Percentiles rank a stretch among this genome's conserved stretches.
These are phyloP conservation scores for Zygosaccharomyces rouxii DNA, from an alignment of 805 yeast genomes.

Conservation along the genomic window DNA sequence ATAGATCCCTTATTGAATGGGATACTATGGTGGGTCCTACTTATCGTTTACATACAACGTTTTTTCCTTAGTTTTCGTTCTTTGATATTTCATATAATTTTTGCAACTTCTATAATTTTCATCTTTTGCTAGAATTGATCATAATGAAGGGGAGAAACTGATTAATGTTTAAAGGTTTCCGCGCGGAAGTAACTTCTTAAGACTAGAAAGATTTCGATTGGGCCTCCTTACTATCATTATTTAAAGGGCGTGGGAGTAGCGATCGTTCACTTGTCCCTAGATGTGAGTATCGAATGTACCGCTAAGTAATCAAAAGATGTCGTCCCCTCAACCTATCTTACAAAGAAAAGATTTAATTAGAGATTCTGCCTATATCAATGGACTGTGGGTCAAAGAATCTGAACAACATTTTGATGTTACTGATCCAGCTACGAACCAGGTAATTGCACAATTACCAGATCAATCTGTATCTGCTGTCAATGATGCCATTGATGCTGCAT, in stretches of 20 bases:
- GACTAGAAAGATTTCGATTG: background rate
- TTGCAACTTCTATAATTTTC: background rate
- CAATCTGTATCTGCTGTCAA: constrained; percentile 58
- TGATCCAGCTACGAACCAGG: constrained; percentile 70
- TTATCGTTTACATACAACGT: too few species aligned
- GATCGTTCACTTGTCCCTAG: background rate
- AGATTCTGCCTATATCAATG: constrained; percentile 65
- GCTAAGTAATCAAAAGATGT: constrained; percentile 3
- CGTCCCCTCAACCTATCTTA: constrained; percentile 28
- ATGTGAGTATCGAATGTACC: background rate
- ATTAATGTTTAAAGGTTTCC: background rate
- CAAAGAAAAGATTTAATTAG: constrained; percentile 49
- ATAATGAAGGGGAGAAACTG: background rate
- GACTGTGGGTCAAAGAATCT: constrained; percentile 58
- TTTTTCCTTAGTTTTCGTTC: too few species aligned
- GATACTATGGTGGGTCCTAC: too few species aligned
- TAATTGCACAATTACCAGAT: constrained; percentile 56
- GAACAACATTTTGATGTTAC: constrained; percentile 54
- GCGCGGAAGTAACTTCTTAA: constrained; percentile 2
- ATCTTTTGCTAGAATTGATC: background rate
- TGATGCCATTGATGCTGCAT: constrained; percentile 48
- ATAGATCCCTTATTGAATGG: too few species aligned
- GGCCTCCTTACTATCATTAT: background rate
- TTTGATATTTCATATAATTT: background rate
- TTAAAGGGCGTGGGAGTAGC: background rate